Base-by-base conservation (phyloP, 2,329 filamentous ascomycete species). In the Nannizziopsis barbatae region DNA sequence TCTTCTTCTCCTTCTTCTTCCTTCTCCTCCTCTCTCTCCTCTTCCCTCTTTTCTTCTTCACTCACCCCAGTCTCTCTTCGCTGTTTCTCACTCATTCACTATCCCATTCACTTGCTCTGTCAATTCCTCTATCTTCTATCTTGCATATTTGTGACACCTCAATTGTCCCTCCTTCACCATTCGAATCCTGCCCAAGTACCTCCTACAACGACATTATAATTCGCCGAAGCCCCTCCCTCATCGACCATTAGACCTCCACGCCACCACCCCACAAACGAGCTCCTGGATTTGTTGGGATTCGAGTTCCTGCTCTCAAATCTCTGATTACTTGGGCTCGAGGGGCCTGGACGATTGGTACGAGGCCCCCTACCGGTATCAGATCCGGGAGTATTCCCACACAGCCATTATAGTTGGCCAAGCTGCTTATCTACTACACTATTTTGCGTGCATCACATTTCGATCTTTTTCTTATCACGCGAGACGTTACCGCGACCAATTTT, bases 191-290 rank as follows among this genome's bases (percentile, higher is more conserved):
- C 11, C 8, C 20, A 5, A 22, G 17, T 14, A 11, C 27, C 17
- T 10, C 14, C 1, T 14, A n/a, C 14, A 9, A 31, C 41, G 17
- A 17, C 36, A 31, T 27, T 40, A 14, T 17, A 32, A 20, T 22
- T 37, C 39, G 31, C 43, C 17, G 15, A 12, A 35, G 30, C 43
- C 33, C 43, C 43, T 45, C 44, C 22, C 15, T n/a, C 22, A 27
- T 31, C n/a, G 20, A 22, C 45, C 11, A 42, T 47, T 42, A 39
- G 45, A 36, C n/a, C 37, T 17, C 31, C 44, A 32, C 35, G 36
- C 44, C 44, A 37, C 44, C 44, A 46, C 44, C 44, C 44, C 44
- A 27, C 44, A 46, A 38, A 33, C 44, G 33, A 39, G 36, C 44
- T 46, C 15, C 22, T 20, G 12, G 20, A 7, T 17, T 45, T 38